phyloP scores from a whole-genome alignment of 2,329 filamentous ascomycete genomes.

The Monosporascus sp. region DNA sequence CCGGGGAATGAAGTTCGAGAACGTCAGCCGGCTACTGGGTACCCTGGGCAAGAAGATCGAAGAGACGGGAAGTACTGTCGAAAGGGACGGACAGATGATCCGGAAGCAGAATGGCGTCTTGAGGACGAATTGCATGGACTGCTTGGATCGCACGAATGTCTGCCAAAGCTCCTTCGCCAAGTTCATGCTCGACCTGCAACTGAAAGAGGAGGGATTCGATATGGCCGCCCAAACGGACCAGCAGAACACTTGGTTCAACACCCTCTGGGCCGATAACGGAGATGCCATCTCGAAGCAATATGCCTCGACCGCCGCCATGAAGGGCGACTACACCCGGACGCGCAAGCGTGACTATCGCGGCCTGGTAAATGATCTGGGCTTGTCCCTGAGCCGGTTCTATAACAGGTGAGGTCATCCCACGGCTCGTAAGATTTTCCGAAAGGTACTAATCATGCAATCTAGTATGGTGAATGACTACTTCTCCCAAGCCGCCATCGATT shows the following conservation, averaged over 20 bases:
- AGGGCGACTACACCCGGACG: slow-evolving; percentile 93
- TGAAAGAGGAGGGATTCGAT: slow-evolving; percentile 69
- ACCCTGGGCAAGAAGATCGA: slow-evolving; percentile 64
- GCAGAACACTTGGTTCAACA: slow-evolving; percentile 89
- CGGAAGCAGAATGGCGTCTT: slow-evolving; percentile 66
- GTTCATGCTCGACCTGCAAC: slow-evolving; percentile 72
- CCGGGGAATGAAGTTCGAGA: slow-evolving; percentile 96
- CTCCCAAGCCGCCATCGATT: slow-evolving; percentile 91
- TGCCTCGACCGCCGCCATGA: slow-evolving; percentile 89
- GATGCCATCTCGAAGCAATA: slow-evolving; percentile 96
- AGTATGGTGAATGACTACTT: slow-evolving; percentile 99
- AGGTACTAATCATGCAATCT: slow-evolving; percentile 3
- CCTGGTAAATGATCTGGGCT: slow-evolving; percentile 82
- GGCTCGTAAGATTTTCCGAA: too few relatives aligned
- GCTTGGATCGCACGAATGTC: slow-evolving; percentile 91
- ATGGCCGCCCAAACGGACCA: slow-evolving; percentile 72
- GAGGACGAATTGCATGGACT: slow-evolving; percentile 99
- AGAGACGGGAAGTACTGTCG: slow-evolving; percentile 65
- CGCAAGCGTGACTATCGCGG: slow-evolving; percentile 86
- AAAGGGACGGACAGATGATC: slow-evolving; percentile 37
- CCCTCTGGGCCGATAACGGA: slow-evolving; percentile 94
- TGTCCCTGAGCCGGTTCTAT: slow-evolving; percentile 75
- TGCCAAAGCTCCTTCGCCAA: slow-evolving; percentile 88
- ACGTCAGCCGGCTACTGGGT: slow-evolving; percentile 75
- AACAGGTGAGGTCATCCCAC: slow-evolving; percentile 48